These are phyloP conservation scores for Fraxinus sp. DNA, from an alignment of 305 asterid species.

Conservation along the genomic window DNA sequence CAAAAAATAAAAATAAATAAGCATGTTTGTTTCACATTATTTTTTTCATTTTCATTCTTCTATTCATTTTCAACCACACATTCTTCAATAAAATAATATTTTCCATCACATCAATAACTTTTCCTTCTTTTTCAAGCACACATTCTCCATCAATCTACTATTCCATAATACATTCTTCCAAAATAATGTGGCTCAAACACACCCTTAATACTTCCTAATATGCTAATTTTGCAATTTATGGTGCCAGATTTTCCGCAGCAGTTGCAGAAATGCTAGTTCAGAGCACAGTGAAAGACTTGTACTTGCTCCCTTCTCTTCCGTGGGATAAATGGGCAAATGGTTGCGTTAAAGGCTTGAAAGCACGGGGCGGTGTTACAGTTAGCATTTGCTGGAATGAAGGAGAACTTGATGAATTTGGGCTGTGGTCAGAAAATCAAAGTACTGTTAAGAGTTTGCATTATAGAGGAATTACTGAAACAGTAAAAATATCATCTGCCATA, in stretches of 20 bases:
- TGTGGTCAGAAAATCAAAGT: slow-evolving; percentile 48
- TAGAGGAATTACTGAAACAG: slow-evolving; percentile 33
- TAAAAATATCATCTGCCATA: slow-evolving; percentile 34
- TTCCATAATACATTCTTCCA: too few relatives aligned
- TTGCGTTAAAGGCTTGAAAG: slow-evolving; percentile 59
- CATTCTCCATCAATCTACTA: too few relatives aligned
- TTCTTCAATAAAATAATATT: too few relatives aligned
- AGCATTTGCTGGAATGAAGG: slow-evolving; percentile 68
- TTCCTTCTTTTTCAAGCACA: too few relatives aligned
- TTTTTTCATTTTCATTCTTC: too few relatives aligned
- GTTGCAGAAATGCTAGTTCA: slow-evolving; percentile 80
- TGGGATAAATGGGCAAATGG: slow-evolving; percentile 65
- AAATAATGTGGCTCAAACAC: too few relatives aligned
- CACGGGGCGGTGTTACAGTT: slow-evolving; percentile 55
- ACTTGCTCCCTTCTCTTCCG: slow-evolving; percentile 79
- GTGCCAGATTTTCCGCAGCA: slow-evolving; percentile 64
- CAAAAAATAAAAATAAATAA: too few relatives aligned
- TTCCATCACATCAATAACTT: too few relatives aligned
- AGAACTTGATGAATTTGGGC: slow-evolving; percentile 52
- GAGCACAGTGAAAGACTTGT: slow-evolving; percentile 59
- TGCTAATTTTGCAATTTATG: neutral
- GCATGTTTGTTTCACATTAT: too few relatives aligned
- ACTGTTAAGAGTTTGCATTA: slow-evolving; percentile 48
- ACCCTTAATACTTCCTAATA: neutral
- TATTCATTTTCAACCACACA: too few relatives aligned